Evolutionary conservation across 306 rosid species (phyloP).

Genomic region (Trichosanthes truncata): DNA sequence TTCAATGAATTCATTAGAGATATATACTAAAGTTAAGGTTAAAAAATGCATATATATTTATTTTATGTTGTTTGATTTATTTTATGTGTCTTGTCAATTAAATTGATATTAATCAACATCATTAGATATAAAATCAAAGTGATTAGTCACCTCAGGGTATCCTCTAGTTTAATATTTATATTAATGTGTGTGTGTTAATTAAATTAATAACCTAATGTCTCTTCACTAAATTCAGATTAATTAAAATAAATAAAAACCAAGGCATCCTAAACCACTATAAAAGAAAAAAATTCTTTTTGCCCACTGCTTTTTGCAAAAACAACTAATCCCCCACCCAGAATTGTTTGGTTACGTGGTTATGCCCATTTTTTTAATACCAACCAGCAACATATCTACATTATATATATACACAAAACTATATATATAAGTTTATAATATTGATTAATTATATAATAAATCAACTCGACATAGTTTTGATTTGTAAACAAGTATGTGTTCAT

Average conservation of each 20-base stretch:
- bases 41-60: neutral
- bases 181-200: neutral
- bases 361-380: neutral
- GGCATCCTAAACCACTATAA: constrained; percentile 9
- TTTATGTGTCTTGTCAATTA: neutral
- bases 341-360: constrained; percentile 9
- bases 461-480: too few species aligned
- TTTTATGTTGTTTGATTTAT: neutral
- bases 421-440: neutral
- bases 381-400: neutral
- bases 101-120: neutral
- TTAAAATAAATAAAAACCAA: neutral
- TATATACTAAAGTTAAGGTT: neutral
- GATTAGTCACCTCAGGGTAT: constrained; percentile 6
- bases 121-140: neutral
- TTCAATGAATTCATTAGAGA: neutral
- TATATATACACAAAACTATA: neutral
- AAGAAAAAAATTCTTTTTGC: constrained; percentile 8
- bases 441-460: neutral
- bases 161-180: neutral
- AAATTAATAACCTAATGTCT: neutral
- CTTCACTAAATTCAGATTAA: neutral
- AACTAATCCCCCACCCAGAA: neutral
- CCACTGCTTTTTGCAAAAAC: constrained; percentile 2
- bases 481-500: too few species aligned